Conservation (phyloP, 2,329 filamentous ascomycete genomes). For the Diaporthe aspalathi region DNA sequence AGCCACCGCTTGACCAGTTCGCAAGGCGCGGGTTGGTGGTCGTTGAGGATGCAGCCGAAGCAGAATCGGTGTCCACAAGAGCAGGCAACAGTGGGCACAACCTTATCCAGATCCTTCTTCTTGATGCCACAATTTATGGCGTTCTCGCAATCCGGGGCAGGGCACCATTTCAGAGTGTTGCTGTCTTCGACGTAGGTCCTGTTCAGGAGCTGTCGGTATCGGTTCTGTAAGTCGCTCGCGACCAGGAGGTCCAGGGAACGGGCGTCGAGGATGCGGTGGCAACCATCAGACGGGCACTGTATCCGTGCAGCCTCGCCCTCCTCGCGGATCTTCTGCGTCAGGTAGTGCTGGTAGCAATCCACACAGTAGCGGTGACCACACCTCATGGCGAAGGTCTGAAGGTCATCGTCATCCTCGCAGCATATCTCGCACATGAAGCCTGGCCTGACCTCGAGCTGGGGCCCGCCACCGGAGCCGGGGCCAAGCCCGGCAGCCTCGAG, state of each 20-base stretch:
- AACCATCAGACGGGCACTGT: constrained; percentile 89
- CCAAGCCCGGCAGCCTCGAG: constrained; percentile 87
- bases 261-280: constrained; percentile 90
- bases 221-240: constrained; percentile 62
- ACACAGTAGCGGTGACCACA: constrained; percentile 95
- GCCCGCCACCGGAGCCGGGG: constrained; percentile 68
- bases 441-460: constrained; percentile 75
- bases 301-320: constrained; percentile 96
- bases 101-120: constrained; percentile 83
- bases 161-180: constrained; percentile 96
- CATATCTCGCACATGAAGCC: constrained; percentile 96
- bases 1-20: constrained; percentile 93
- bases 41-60: constrained; percentile 89
- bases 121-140: constrained; percentile 91
- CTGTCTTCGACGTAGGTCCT: constrained; percentile 98
- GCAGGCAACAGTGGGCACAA: constrained; percentile 92
- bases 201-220: constrained; percentile 88
- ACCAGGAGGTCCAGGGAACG: constrained; percentile 85
- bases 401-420: constrained; percentile 83
- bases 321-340: constrained; percentile 91
- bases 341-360: constrained; percentile 90
- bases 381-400: constrained; percentile 92
- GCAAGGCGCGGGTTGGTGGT: constrained; percentile 95
- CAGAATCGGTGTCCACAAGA: constrained; percentile 89
- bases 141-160: constrained; percentile 95